Percentiles rank a stretch among this genome's conserved stretches.
Evolutionary conservation across 1,139 yeast species (phyloP).

Genomic region (Hemisphaericaspora xylanilytica): DNA sequence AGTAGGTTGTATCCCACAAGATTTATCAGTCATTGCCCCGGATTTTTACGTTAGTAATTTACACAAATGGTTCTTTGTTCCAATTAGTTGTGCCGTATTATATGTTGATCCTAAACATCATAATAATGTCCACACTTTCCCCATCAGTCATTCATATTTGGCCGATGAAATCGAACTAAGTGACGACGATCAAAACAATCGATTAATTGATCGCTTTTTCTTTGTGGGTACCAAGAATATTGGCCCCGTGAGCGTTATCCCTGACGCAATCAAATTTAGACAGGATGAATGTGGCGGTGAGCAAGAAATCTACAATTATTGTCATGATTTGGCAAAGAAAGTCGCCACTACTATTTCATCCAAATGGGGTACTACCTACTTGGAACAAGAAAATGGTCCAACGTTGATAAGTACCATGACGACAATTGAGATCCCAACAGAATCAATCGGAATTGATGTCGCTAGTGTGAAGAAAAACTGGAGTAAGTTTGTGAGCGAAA

Average conservation of each 20-base stretch:
- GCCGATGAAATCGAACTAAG: constrained; percentile 18
- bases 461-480: constrained; percentile 13
- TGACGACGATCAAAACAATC: constrained; percentile 22
- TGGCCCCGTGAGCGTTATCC: constrained; percentile 26
- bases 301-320: constrained; percentile 47
- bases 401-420: constrained; percentile 33
- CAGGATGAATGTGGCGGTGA: constrained; percentile 61
- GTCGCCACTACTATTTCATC: constrained; percentile 38
- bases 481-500: constrained; percentile 10
- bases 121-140: constrained; percentile 51
- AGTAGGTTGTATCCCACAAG: constrained; percentile 47
- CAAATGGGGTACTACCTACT: constrained; percentile 36
- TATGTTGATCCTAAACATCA: constrained; percentile 58
- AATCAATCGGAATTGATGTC: constrained; percentile 13
- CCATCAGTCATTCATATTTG: constrained; percentile 50
- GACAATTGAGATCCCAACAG: constrained; percentile 38
- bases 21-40: constrained; percentile 46
- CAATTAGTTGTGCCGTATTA: constrained; percentile 58
- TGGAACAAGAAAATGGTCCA: constrained; percentile 28
- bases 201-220: constrained; percentile 38
- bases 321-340: constrained; percentile 39
- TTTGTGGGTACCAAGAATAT: constrained; percentile 37
- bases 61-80: constrained; percentile 69
- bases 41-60: constrained; percentile 63
- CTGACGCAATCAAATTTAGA: constrained; percentile 51